A percentile compares a stretch with the other conserved stretches of the same genome.
Conservation (phyloP, 345 rosid species). For the Ailanthus altissimus region DNA sequence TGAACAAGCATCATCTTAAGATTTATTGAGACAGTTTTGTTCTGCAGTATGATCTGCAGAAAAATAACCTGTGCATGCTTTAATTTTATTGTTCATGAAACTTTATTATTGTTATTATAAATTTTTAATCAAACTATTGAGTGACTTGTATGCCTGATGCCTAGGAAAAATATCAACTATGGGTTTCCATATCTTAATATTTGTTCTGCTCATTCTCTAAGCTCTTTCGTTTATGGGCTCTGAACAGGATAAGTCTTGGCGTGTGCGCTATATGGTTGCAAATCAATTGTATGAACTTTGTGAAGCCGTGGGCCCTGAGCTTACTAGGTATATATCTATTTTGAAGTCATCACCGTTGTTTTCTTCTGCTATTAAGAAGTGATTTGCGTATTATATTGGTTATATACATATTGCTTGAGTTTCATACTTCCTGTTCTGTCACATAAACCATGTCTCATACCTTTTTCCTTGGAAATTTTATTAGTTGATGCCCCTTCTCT, state of each 20-base stretch:
- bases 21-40: background rate
- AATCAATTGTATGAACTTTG: slow-evolving; percentile 96
- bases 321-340: slow-evolving; percentile 64
- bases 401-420: background rate
- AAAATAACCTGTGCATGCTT: background rate
- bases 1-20: background rate
- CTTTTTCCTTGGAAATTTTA: background rate
- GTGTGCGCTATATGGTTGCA: slow-evolving; percentile 97
- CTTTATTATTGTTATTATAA: background rate
- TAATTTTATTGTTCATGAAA: background rate
- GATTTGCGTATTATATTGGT: background rate
- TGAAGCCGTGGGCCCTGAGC: slow-evolving; percentile 95
- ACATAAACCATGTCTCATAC: too few species aligned
- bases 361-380: background rate
- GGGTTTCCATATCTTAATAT: background rate
- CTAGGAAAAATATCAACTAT: background rate
- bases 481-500: background rate
- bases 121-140: background rate
- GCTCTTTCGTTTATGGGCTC: slow-evolving; percentile 4
- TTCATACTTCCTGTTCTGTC: background rate
- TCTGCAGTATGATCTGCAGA: background rate
- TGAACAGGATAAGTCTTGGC: slow-evolving; percentile 95
- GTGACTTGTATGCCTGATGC: background rate
- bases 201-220: background rate
- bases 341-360: background rate